Conservation (phyloP, 176 grass and related monocot species). For the Lolium rigidum region DNA sequence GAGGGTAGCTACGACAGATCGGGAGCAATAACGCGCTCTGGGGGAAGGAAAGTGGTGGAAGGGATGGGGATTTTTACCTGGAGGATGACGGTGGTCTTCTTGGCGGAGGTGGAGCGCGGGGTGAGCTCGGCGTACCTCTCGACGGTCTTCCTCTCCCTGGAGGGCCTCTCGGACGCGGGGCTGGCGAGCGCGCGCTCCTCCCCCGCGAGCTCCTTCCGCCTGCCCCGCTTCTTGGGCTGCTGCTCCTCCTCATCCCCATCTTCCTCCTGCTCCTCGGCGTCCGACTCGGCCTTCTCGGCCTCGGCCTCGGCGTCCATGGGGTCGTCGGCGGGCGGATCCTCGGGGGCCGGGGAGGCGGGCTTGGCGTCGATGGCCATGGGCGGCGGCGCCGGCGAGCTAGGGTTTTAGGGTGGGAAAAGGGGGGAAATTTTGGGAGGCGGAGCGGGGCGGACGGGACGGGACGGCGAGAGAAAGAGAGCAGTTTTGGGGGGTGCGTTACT, state of each 20-base stretch:
- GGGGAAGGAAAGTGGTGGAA: rapidly evolving
- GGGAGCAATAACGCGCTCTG: not conserved
- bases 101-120: conserved; percentile 47
- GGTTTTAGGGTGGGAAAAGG: conserved; percentile 46
- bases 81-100: conserved; percentile 68
- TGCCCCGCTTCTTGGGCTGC: conserved; percentile 18
- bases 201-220: conserved; percentile 34
- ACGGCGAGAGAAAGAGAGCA: not conserved
- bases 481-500: not conserved
- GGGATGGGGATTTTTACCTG: conserved; percentile 46
- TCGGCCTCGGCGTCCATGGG: conserved; percentile 30
- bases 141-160: conserved; percentile 88
- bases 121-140: conserved; percentile 81
- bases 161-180: conserved; percentile 51
- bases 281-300: not conserved
- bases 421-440: conserved; percentile 42
- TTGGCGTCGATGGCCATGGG: conserved; percentile 58
- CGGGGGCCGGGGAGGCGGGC: conserved; percentile 29
- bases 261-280: conserved; percentile 1
- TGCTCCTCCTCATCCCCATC: not conserved
- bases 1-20: conserved; percentile 28
- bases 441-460: not conserved
- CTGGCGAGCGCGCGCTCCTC: conserved; percentile 4
- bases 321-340: conserved; percentile 53
- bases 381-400: conserved; percentile 32